Evolutionary conservation across 1,284 basidiomycete species (phyloP), one percentile per base, ranked within the genome.

Genomic region (Malassezia japonica): DNA sequence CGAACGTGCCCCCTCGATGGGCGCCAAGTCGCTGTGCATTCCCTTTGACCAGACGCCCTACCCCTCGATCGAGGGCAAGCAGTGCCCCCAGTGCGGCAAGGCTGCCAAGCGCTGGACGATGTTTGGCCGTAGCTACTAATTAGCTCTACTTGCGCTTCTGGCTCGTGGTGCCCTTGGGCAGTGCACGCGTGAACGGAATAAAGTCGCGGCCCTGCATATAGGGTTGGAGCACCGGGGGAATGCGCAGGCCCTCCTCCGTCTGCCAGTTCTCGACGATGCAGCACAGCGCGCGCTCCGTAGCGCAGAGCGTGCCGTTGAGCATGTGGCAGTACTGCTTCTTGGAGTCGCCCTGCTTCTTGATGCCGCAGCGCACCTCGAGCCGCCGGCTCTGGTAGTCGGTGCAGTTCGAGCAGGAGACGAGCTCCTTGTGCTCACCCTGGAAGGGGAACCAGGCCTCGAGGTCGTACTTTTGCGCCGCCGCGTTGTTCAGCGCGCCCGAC

Each of bases 181-280:
- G 74, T 67, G 84, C 85, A 66, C 84, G 85, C 36, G 82, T 81
- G 77, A 81, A 98, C 16, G 90, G 90, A 47, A 98, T 73, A 78
- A 95, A 94, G 16, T 87, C 85, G 16, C 91, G 82, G 2, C 92
- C 92, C 70, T 87, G 85, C 88, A 98, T 91, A 76, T 96, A 96
- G 37, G 89, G 88, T 60, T 83, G 81, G 29, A 96, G 79, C 0
- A 82, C 83, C 70, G 90, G 84, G 6, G 92, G 92, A 70, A 98
- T 84, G 54, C 81, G 78, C 55, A 96, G 77, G 40, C 92, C 92
- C 83, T 95, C 89, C 0, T 84, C 79, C 1, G 90, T 96, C 77
- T 98, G 94, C 74, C 91, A 91, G 76, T 98, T 98, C 77, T 99
- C 92, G n/a, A 90, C 92, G 40, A 99, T 69, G 75, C 94, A 96